A percentile compares a stretch with the other conserved stretches of the same genome.
Evolutionary conservation across 352 stramenopile genomes (phyloP).

Genomic region (Aphanomyces euteiches): DNA sequence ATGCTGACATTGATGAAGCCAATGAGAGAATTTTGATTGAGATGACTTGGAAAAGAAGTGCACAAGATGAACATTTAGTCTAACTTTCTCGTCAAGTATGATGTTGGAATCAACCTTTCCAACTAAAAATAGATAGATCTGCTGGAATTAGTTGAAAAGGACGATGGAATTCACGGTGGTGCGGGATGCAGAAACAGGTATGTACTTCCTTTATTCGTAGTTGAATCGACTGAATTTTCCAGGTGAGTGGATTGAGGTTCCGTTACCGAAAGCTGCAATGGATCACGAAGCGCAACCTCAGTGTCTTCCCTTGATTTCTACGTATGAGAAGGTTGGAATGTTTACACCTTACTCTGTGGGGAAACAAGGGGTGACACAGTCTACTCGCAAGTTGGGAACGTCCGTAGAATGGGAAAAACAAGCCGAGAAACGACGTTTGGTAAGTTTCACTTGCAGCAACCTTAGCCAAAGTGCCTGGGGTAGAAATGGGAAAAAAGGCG

Average conservation of each 20-base stretch:
- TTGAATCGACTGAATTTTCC: background rate
- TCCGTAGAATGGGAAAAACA: constrained; percentile 50
- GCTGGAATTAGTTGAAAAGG: no score
- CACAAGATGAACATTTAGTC: no score
- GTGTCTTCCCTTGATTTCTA: background rate
- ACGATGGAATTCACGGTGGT: background rate
- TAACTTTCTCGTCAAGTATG: no score
- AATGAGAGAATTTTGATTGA: no score
- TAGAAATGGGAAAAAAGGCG: constrained; percentile 53
- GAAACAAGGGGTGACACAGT: constrained; percentile 56
- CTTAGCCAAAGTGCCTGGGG: background rate
- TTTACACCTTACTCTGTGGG: constrained; percentile 22
- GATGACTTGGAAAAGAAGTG: no score
- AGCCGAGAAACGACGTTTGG: constrained; percentile 48
- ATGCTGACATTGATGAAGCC: no score
- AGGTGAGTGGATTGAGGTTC: constrained; percentile 27
- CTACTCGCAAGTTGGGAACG: constrained; percentile 45
- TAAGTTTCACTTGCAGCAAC: constrained; percentile 24
- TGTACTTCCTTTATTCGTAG: background rate
- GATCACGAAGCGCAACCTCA: background rate
- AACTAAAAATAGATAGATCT: no score
- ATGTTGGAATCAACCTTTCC: no score
- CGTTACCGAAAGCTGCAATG: background rate
- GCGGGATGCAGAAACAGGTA: constrained; percentile 27
- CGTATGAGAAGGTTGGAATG: constrained; percentile 2